Evolutionary conservation across 148 eudicot genomes (phyloP), one percentile per base, ranked within the genome.

Genomic region (Beta vulgaris): DNA sequence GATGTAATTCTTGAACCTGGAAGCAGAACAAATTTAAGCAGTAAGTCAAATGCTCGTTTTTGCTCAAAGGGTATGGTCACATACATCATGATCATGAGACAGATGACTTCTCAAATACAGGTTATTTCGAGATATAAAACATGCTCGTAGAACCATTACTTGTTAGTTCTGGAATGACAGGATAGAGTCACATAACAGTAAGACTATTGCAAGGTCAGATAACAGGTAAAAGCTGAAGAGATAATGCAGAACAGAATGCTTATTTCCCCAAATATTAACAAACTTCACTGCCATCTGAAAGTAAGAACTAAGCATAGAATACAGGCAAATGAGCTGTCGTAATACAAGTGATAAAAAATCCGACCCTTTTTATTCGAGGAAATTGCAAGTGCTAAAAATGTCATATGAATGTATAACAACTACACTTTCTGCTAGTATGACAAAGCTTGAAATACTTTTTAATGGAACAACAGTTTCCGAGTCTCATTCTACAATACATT

Each of bases 1-100:
- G 74, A 80, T 86, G 89, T 19, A 86, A 79, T 66, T 82, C 85
- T 40, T 66, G 83, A 73, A 86, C 87, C 89, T 86, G 78, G 12
- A 78, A 53, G 43, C 71, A 51, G 6, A 69, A 59, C 63, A 69
- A 69, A 16, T 26, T 28, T 1, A n/a, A 39, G 15, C 11, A 46
- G 9, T 54, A 1, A 53, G 37, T 49, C n/a, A 66, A 51, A 65
- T 25, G 29, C 72, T 25, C 25, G 26, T 57, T 25, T 10, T 26
- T 25, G 15, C 34, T 13, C 63, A 26, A 2, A 11, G 18, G 18
- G 35, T 26, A 59, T 16, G 2, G 28, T 21, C 43, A 63, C 12
- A 25, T 63, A 63, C 26, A 63, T 19, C 16, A 70, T 34, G 13
- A 26, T 60, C 66, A 28, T 63, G 58, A 12, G 25, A 40, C 31